Base-by-base conservation (phyloP, 306 rosid genomes). In the Lathyrus oleraceus region DNA sequence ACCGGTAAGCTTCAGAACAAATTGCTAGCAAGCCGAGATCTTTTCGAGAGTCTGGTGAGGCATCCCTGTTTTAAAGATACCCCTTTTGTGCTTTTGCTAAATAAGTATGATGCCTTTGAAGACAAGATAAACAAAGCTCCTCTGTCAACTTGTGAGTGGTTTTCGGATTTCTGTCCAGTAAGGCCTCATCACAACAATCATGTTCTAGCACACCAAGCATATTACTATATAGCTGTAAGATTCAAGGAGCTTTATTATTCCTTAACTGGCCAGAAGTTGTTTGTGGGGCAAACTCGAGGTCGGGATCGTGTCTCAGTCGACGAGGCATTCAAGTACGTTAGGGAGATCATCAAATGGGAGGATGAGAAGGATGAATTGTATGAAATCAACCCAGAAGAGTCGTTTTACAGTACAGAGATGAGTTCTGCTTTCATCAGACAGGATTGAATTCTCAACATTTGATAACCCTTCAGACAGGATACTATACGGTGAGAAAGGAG, bases 281-380 rank as follows among this genome's bases (percentile, higher is more conserved):
- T 80, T 65, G 97, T 84, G 54, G 83, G 87, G 44, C 93, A 82
- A 67, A 89, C 91, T 10, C 86, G 85, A 61, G 96, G 79, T 25
- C 71, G 88, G 52, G 97, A 88, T 17, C 88, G 87, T n/a, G 32
- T 9, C 36, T 78, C 97, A 0, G 91, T 88, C 7, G 93, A 91
- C 40, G 87, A 76, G 69, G 96, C 91, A 69, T 88, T 91, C 78
- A 88, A 81, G 79, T 91, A 85, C 80, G 70, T 77, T 14, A 85
- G 97, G 78, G 97, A 91, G 80, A 83, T 91, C 64, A 83, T 91
- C 60, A 88, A 79, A 76, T 91, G 97, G 97, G 85, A 87, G 70
- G 97, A 87, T 68, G 93, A 88, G 79, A 91, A 88, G 75, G 82
- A 81, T 69, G 93, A 81, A 47, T 20, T 83, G 56, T 87, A 78